Evolutionary conservation across 2,329 filamentous ascomycete species (phyloP), one percentile per base, ranked within the genome.

Genomic region (Penicillium rolfsii): DNA sequence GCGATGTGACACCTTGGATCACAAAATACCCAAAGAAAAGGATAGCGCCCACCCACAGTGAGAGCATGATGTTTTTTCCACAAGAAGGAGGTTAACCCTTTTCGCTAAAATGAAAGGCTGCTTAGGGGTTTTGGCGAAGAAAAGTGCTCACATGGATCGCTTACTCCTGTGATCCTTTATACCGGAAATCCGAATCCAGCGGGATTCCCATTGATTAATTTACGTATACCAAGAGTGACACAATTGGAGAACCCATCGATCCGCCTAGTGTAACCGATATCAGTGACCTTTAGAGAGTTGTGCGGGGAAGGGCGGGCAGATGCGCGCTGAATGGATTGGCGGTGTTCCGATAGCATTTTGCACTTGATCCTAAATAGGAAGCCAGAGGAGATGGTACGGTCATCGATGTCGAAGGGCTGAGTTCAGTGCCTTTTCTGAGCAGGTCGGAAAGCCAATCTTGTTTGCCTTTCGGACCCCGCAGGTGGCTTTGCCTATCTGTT

Each of bases 281-380:
- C 38, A 33, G 38, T 50, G 24, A 45, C 24, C 52, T 28, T 35
- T 43, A 16, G 55, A 14, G 19, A 14, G 40, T 26, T 45, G 65
- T 67, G 65, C 65, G 64, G 65, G 65, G 65, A 59, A 63, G 40
- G 5, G 16, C 24, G 28, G 52, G 55, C 19, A 41, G 45, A 19
- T 11, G 16, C 9, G 24, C 35, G 22, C 3, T 48, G 55, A 50
- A 40, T 55, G 35, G 56, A 35, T 19, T 40, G 46, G 28, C 12
- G 40, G 26, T 19, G 59, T 43, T 11, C 30, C 53, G 61, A 67
- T 65, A 61, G 57, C 26, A 38, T 38, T 57, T 43, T 24, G 26
- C 54, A 26, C 28, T 43, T 61, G 30, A 40, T 30, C 54, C 62
- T 3, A 52, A 59, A 62, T 58, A 43, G 62, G 65, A 60, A 67